Percentiles rank a stretch among this genome's conserved stretches.
These are phyloP conservation scores for Chlamydomonas reinhardtii DNA, from an alignment of 163 green algal species.

Conservation along the genomic window DNA sequence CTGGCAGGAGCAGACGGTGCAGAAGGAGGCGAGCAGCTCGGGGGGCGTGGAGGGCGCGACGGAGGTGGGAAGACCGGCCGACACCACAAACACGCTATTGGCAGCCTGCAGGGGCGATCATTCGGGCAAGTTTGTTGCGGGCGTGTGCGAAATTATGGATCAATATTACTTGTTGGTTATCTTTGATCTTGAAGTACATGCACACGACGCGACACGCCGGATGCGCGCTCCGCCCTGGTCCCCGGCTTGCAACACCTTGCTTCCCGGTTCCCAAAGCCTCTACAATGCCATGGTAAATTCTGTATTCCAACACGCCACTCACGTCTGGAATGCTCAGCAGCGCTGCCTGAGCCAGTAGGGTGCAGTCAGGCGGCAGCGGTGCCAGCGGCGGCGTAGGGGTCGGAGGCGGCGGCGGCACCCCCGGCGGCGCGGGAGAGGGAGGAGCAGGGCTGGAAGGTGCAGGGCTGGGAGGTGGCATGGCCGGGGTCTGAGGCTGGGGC, in stretches of 20 bases:
- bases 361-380: neutral
- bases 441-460: neutral
- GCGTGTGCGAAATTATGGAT: too few relatives aligned
- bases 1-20: neutral
- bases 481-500: neutral
- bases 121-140: too few relatives aligned
- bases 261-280: too few relatives aligned
- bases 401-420: too few relatives aligned
- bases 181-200: too few relatives aligned
- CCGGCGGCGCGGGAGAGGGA: neutral
- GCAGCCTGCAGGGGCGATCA: neutral
- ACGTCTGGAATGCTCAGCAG: neutral
- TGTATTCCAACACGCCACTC: too few relatives aligned
- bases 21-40: neutral
- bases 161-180: too few relatives aligned
- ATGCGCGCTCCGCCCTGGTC: too few relatives aligned
- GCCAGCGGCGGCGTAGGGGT: too few relatives aligned
- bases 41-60: neutral
- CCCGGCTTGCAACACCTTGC: too few relatives aligned
- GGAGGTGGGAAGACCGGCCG: neutral
- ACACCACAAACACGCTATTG: slow-evolving; percentile 1
- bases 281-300: too few relatives aligned
- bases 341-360: neutral
- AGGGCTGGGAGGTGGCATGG: neutral
- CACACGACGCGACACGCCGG: too few relatives aligned